A percentile compares a stretch with the other conserved stretches of the same genome.
Evolutionary conservation across 2,329 filamentous ascomycete species (phyloP).

Genomic region (Aspergillus sp.): DNA sequence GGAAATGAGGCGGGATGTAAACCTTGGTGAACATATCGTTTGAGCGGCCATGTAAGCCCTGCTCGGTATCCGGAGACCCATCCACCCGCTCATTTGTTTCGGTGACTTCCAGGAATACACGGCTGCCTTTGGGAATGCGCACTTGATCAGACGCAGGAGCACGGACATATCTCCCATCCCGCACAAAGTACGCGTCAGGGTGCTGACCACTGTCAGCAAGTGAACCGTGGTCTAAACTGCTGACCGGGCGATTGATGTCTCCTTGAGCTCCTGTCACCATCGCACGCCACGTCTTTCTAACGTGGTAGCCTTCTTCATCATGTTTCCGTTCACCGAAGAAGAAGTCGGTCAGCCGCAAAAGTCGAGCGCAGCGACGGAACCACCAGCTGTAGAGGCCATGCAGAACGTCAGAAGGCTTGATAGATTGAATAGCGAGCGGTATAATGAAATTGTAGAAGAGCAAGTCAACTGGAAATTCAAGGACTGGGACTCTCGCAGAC

Average conservation of each 20-base stretch:
- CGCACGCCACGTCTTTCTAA: constrained; percentile 59
- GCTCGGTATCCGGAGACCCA: constrained; percentile 52
- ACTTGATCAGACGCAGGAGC: constrained; percentile 95
- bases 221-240: constrained; percentile 29
- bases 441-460: constrained; percentile 97
- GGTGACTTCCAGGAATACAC: constrained; percentile 76
- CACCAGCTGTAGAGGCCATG: constrained; percentile 92
- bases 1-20: constrained; percentile 83
- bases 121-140: constrained; percentile 79
- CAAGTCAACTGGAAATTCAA: constrained; percentile 92
- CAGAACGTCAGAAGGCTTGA: constrained; percentile 81
- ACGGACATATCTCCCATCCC: constrained; percentile 79
- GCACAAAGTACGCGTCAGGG: constrained; percentile 53
- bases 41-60: constrained; percentile 60
- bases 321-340: constrained; percentile 79
- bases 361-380: constrained; percentile 82
- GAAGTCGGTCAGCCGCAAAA: constrained; percentile 82
- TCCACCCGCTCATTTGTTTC: constrained; percentile 66
- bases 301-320: constrained; percentile 76
- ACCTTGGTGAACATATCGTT: constrained; percentile 67
- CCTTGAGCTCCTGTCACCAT: constrained; percentile 37
- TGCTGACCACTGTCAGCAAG: constrained; percentile 40
- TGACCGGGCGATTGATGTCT: constrained; percentile 35
- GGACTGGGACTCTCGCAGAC: constrained; percentile 84
- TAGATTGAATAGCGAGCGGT: constrained; percentile 78